Conservation (phyloP, 176 grass and related monocot species). For the Triticum urartu region DNA sequence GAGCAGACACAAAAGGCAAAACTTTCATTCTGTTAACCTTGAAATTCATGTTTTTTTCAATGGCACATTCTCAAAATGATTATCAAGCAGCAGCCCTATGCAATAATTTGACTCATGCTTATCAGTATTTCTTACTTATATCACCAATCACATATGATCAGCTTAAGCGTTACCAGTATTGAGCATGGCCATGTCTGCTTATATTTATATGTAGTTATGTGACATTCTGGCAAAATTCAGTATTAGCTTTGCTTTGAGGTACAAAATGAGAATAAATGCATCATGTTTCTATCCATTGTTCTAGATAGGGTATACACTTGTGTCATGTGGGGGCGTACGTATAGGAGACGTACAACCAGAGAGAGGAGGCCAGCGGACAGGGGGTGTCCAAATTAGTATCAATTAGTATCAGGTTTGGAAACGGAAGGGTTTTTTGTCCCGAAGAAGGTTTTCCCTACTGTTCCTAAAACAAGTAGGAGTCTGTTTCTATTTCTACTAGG, state of each 20-base stretch:
- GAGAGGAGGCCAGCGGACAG: too few species aligned
- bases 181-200: neutral
- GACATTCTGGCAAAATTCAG: neutral
- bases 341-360: too few species aligned
- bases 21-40: neutral
- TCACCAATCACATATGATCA: neutral
- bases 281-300: neutral
- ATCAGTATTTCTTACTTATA: neutral
- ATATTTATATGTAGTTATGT: neutral
- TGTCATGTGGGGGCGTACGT: too few species aligned
- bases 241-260: neutral
- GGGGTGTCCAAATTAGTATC: too few species aligned
- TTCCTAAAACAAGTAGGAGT: too few species aligned
- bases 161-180: neutral
- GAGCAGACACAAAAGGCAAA: neutral
- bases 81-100: neutral
- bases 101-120: neutral
- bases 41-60: neutral
- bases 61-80: neutral
- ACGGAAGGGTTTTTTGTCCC: too few species aligned
- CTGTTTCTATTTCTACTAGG: too few species aligned
- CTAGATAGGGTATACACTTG: neutral
- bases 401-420: too few species aligned
- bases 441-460: too few species aligned
- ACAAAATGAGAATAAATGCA: conserved; percentile 16